Percentiles rank a stretch among this genome's conserved stretches.
phyloP scores from a whole-genome alignment of 73 alveolate genomes.

The Paramecium tetraurelia region DNA sequence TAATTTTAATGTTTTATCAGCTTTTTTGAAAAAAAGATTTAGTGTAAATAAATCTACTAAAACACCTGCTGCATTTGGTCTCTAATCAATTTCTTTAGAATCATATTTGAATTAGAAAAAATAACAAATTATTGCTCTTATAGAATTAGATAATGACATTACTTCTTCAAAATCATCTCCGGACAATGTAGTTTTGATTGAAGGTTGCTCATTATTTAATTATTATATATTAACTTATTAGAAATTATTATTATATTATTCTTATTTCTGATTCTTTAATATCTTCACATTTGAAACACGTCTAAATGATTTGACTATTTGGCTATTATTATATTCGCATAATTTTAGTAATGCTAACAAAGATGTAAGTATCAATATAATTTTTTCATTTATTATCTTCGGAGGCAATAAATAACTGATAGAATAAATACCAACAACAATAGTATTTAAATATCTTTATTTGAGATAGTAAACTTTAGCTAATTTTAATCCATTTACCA shows the following conservation, averaged over 20 bases:
- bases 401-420: not conserved
- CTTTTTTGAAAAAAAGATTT: not conserved
- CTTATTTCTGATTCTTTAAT: not conserved
- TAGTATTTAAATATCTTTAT: not conserved
- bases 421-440: not conserved
- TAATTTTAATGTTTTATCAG: not conserved
- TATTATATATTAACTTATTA: not conserved
- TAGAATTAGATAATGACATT: not conserved
- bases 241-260: not conserved
- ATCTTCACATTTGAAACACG: not conserved
- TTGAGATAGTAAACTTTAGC: not conserved
- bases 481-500: not conserved
- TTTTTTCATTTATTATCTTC: not conserved
- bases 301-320: not conserved
- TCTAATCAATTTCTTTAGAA: not conserved
- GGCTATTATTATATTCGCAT: not conserved
- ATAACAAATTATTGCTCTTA: slow-evolving; percentile 15
- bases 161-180: slow-evolving; percentile 43
- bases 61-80: slow-evolving; percentile 43
- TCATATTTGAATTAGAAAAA: slow-evolving; percentile 26
- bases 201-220: not conserved
- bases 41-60: slow-evolving; percentile 31
- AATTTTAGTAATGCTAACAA: not conserved
- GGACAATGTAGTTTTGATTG: not conserved
- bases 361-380: not conserved